Percentiles rank a stretch among this genome's conserved stretches.
phyloP scores from a whole-genome alignment of 352 stramenopile species.

The Globisporangium megalacanthum region DNA sequence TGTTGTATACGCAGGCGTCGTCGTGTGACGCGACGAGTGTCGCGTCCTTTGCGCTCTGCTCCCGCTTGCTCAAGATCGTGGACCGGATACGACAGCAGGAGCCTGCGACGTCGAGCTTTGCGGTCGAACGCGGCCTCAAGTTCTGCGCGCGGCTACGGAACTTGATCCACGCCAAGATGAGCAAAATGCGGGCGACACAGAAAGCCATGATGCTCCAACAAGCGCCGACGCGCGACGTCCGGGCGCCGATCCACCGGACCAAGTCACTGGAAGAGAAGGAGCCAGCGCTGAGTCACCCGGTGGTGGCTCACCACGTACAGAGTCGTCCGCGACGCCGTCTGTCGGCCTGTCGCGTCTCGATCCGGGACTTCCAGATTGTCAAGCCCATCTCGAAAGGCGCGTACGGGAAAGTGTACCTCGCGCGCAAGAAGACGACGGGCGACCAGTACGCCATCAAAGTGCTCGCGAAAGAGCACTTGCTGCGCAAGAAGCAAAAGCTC shows the following conservation, averaged over 20 bases:
- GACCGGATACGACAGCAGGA: slow-evolving; percentile 63
- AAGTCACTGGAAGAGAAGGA: slow-evolving; percentile 75
- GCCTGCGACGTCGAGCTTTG: slow-evolving; percentile 33
- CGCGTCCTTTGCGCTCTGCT: slow-evolving; percentile 73
- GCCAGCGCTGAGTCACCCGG: neutral
- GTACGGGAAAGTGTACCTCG: slow-evolving; percentile 87
- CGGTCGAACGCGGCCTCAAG: slow-evolving; percentile 44
- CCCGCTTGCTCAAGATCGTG: slow-evolving; percentile 71
- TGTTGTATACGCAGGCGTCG: slow-evolving; percentile 29
- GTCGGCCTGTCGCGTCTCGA: slow-evolving; percentile 48
- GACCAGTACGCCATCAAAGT: slow-evolving; percentile 91
- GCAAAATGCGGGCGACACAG: slow-evolving; percentile 77
- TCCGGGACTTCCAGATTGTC: slow-evolving; percentile 86
- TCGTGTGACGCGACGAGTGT: slow-evolving; percentile 68
- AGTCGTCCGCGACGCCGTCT: neutral
- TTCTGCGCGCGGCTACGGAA: slow-evolving; percentile 56
- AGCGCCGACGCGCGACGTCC: slow-evolving; percentile 24
- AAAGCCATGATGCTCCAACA: slow-evolving; percentile 69
- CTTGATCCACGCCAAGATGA: slow-evolving; percentile 85
- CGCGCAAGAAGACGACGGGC: slow-evolving; percentile 80
- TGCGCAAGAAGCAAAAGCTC: slow-evolving; percentile 85
- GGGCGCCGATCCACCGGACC: slow-evolving; percentile 57
- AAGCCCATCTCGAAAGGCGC: slow-evolving; percentile 89
- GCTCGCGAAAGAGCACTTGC: slow-evolving; percentile 82
- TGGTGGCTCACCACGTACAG: too few species aligned